Evolutionary conservation across 1,284 basidiomycete species (phyloP), one percentile per base, ranked within the genome.

Genomic region (Fomes fomentarius): DNA sequence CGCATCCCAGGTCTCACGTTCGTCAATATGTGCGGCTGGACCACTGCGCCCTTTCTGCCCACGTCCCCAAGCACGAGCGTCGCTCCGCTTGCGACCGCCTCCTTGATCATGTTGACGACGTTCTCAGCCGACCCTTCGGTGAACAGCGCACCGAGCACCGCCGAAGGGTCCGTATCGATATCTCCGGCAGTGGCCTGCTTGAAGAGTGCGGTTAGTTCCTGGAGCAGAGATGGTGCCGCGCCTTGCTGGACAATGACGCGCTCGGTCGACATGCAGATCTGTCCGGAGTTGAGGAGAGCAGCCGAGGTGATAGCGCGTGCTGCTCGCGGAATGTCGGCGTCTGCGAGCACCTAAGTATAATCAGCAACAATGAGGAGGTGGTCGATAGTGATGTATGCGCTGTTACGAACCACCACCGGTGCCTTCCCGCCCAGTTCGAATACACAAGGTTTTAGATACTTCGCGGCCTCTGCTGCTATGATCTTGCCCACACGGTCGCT

Each of bases 261-360:
- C 63, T 87, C 85, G 1, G 84, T 82, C 1, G 84, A 83, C 84
- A 89, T 88, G 73, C 87, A 89, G 46, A 89, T 76, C 72, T 89
- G 78, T 2, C 87, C 87, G 3, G 81, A 84, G 68, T 85, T 79
- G 24, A 82, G 62, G 62, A 88, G 77, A 1, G 82, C 80, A 10
- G 83, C 85, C 38, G 74, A 80, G n/a, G 81, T 73, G 61, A 88
- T 80, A 40, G 73, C 70, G 35, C 73, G 73, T 0, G 85, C 81
- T 0, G 85, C 85, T n/a, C 81, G 71, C 5, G 76, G 66, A 19
- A 88, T 67, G 63, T 89, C 77, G 1, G 89, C 88, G 54, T 85
- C 84, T 14, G 82, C 74, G 4, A 87, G 71, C 1, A 90, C 76
- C 80, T 82, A n/a, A n/a, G 28, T 11, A 15, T 10, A 7, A 17